These are phyloP conservation scores for Coprinopsis strossmayeri DNA, from an alignment of 768 basidiomycete species.

Conservation along the genomic window DNA sequence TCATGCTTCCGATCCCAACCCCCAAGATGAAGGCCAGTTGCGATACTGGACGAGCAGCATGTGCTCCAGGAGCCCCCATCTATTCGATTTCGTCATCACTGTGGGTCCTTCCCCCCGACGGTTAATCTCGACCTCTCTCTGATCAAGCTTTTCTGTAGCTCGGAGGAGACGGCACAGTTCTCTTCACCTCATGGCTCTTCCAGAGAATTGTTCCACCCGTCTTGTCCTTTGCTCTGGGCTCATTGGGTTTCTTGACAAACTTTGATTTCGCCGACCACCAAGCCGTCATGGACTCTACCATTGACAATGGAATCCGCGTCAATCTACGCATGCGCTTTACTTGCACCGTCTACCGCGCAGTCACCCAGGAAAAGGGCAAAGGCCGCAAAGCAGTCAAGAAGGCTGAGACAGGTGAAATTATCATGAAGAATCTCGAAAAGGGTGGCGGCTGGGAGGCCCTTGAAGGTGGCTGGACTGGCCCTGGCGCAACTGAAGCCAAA, in stretches of 20 bases:
- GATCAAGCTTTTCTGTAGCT: constrained; percentile 43
- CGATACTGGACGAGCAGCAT: constrained; percentile 97
- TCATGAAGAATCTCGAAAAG: constrained; percentile 89
- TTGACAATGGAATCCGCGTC: constrained; percentile 92
- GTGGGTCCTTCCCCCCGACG: constrained; percentile 39
- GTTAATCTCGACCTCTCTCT: constrained; percentile 8
- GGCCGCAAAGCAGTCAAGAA: constrained; percentile 83
- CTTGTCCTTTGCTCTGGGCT: constrained; percentile 93
- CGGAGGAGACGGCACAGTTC: constrained; percentile 96
- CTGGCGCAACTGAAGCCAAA: constrained; percentile 29
- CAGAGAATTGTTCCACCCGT: constrained; percentile 98
- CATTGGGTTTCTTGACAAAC: constrained; percentile 95
- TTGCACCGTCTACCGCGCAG: constrained; percentile 94
- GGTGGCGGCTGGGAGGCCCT: constrained; percentile 94
- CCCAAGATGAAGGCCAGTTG: constrained; percentile 82
- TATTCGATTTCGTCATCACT: constrained; percentile 97
- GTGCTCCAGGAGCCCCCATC: constrained; percentile 85
- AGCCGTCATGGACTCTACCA: constrained; percentile 76
- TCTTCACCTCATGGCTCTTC: constrained; percentile 99
- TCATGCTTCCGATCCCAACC: constrained; percentile 37
- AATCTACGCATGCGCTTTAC: constrained; percentile 99
- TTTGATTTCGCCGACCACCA: constrained; percentile 89
- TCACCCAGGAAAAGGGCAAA: constrained; percentile 64
- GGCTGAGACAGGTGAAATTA: constrained; percentile 90
- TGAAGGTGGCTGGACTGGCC: constrained; percentile 66